Percentiles rank a stretch among this genome's conserved stretches.
Conservation (phyloP, 2,329 filamentous ascomycete species). For the Penicillium sp. region DNA sequence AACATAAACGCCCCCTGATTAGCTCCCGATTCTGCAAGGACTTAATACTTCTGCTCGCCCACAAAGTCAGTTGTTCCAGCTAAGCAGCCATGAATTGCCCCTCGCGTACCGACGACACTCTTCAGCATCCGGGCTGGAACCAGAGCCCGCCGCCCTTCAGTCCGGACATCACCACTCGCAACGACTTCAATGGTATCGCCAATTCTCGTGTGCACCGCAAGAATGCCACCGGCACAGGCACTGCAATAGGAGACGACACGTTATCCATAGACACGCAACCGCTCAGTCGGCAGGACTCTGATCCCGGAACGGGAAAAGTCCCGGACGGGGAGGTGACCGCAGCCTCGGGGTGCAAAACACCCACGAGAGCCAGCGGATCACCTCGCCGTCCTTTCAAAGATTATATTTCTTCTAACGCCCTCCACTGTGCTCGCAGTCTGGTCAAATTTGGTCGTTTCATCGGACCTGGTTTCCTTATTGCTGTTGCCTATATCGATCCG, state of each 20-base stretch:
- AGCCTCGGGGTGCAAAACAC: constrained; percentile 29
- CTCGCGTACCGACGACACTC: constrained; percentile 59
- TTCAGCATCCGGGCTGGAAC: constrained; percentile 57
- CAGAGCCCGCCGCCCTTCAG: constrained; percentile 61
- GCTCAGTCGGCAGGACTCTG: constrained; percentile 21
- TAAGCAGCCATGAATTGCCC: constrained; percentile 61
- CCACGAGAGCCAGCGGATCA: constrained; percentile 31
- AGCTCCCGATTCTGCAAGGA: constrained; percentile 8
- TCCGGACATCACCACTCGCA: constrained; percentile 61
- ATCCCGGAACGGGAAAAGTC: constrained; percentile 24
- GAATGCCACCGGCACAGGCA: constrained; percentile 28
- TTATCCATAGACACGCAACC: constrained; percentile 22
- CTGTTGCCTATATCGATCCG: constrained; percentile 52
- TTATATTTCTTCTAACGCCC: constrained; percentile 14
- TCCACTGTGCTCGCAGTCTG: constrained; percentile 30
- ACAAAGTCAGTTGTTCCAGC: background rate
- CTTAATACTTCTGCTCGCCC: background rate
- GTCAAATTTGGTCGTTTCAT: constrained; percentile 47
- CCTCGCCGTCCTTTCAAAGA: constrained; percentile 31
- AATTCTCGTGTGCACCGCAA: constrained; percentile 56
- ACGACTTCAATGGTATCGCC: constrained; percentile 62
- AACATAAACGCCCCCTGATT: constrained; percentile 1
- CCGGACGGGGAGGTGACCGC: constrained; percentile 30
- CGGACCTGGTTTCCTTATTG: constrained; percentile 50
- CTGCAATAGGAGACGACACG: constrained; percentile 23